Base-by-base conservation (phyloP, 495 filamentous ascomycete genomes). In the Aspergillus conjunctus region DNA sequence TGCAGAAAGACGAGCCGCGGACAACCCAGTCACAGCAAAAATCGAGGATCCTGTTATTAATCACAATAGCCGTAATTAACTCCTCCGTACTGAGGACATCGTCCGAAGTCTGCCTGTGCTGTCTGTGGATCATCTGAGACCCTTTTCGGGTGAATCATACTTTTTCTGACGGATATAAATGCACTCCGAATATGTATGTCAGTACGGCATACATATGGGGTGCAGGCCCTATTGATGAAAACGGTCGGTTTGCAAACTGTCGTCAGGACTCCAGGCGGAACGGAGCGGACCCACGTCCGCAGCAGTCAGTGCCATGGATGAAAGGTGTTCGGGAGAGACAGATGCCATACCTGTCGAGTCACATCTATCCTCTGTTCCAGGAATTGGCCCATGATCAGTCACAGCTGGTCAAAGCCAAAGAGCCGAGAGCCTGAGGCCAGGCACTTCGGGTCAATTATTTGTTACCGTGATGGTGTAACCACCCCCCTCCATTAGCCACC, bases 251-350 rank as follows among this genome's bases (percentile, higher is more conserved):
- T 54, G 41, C 41, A 43, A 56, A 43, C 20, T 48, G 17, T 48
- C 17, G 43, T n/a, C 15, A 18, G 17, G 15, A n/a, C 41, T 39
- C 21, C 41, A 45, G 60, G 48, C 60, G 60, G 60, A 51, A 46
- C 60, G 54, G 54, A 56, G 53, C 60, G 60, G 58, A 60, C 58
- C 58, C 51, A 60, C 44, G 43, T 22, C 39, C 44, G 20, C 44
- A 18, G n/a, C n/a, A 48, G 56, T 43, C n/a, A 48, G 56, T 43
- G 46, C 56, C 48, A 58, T 60, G 58, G 51, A 54, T 50, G 48
- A 5, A 48, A 48, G 44, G 5, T 46, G n/a, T 20, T 48, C 6
- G 17, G 44, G 18, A 20, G n/a, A 48, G 10, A 18, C 20, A 17
- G 44, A 20, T 48, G 20, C 6, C 37, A 41, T 41, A n/a, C n/a